phyloP scores from a whole-genome alignment of 192 early-diverging fungal genomes.

The Coemansia sp. region DNA sequence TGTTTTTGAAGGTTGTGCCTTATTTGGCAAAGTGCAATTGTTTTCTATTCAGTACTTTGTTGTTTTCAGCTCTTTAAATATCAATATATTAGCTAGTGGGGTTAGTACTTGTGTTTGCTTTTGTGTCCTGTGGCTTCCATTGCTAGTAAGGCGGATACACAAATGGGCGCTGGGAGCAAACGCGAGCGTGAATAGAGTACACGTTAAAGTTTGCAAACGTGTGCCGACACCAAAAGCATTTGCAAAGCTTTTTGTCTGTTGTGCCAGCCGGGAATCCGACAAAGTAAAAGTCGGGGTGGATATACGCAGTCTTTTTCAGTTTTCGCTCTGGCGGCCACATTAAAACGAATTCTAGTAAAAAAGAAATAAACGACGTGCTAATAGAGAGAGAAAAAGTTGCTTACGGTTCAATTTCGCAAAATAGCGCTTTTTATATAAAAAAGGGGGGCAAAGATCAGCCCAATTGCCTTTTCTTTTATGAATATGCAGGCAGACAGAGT shows the following conservation, averaged over 20 bases:
- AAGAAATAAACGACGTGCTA: background rate
- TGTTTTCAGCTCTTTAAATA: no score
- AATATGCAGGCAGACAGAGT: constrained; percentile 1
- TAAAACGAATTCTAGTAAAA: background rate
- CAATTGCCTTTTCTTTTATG: background rate
- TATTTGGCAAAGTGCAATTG: no score
- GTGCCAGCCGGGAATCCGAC: constrained; percentile 15
- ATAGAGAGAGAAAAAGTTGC: no score
- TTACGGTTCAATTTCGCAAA: no score
- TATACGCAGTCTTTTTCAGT: constrained; percentile 5
- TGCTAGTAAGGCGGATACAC: constrained; percentile 23
- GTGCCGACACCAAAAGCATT: constrained; percentile 31
- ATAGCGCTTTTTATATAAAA: no score
- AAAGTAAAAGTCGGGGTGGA: constrained; percentile 13
- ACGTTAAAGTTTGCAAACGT: constrained; percentile 10
- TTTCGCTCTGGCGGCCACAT: constrained; percentile 29
- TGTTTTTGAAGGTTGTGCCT: no score
- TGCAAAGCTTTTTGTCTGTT: constrained; percentile 8
- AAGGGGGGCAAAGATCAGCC: background rate
- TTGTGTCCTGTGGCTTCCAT: no score
- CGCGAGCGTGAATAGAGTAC: constrained; percentile 19
- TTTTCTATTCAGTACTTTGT: no score
- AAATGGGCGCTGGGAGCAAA: constrained; percentile 24
- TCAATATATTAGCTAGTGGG: no score
- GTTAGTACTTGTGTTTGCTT: no score